Conservation (phyloP, 805 yeast species). For the Starmerella cellae region DNA sequence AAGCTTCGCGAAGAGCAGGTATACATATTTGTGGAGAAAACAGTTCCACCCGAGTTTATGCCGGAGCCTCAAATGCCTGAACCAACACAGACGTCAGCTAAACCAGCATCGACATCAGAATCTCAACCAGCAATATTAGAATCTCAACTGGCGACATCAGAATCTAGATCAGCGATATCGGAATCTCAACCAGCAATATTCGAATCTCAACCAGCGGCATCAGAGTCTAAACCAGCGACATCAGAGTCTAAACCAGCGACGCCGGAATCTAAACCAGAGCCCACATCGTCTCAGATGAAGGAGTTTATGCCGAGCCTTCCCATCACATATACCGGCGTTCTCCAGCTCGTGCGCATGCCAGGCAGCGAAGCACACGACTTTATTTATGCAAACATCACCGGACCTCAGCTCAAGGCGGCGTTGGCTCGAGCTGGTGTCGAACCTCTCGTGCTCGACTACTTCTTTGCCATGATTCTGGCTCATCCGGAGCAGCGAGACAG, state of each 20-base stretch:
- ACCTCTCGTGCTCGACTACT: constrained; percentile 20
- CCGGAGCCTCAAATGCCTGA: not conserved
- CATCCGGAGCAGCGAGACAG: constrained; percentile 8
- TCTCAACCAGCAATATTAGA: too few species aligned
- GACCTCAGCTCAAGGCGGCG: constrained; percentile 13
- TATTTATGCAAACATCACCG: constrained; percentile 14
- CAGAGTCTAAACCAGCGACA: not conserved
- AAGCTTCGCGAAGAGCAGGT: constrained; percentile 10
- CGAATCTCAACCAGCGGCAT: too few species aligned
- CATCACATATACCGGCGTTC: constrained; percentile 17
- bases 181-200: not conserved
- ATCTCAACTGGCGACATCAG: not conserved
- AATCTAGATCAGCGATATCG: not conserved
- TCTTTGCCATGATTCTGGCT: constrained; percentile 10
- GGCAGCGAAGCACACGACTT: constrained; percentile 12
- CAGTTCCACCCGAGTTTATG: not conserved
- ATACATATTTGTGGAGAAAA: constrained; percentile 7
- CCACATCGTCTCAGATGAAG: not conserved
- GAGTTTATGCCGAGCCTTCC: constrained; percentile 15
- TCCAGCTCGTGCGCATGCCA: constrained; percentile 10
- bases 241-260: not conserved
- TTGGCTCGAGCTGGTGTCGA: constrained; percentile 18
- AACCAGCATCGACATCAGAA: not conserved
- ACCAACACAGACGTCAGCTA: not conserved
- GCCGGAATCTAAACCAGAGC: not conserved